These are phyloP conservation scores for Vitis hybrid DNA, from an alignment of 177 flowering plant genomes.

Conservation along the genomic window DNA sequence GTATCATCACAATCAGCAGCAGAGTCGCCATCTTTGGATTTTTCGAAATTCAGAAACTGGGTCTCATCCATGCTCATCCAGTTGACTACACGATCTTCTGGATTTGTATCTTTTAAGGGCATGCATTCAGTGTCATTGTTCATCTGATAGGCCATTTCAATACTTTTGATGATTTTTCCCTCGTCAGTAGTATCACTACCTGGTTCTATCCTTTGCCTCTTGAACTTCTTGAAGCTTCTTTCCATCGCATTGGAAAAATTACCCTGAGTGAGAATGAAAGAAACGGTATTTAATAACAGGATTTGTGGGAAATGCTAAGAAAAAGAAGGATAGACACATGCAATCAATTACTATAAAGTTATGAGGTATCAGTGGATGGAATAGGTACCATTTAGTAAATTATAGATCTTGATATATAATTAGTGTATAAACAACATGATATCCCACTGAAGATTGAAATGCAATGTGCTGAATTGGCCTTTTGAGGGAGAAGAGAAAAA, in stretches of 20 bases:
- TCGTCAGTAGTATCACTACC: conserved; percentile 12
- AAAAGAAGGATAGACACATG: too few species aligned
- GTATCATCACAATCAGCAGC: conserved; percentile 33
- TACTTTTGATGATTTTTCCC: conserved; percentile 4
- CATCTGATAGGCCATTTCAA: conserved; percentile 12
- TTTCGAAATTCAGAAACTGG: conserved; percentile 31
- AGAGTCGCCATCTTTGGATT: conserved; percentile 28
- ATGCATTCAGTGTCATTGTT: conserved; percentile 12
- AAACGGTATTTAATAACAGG: neutral
- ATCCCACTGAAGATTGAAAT: too few species aligned
- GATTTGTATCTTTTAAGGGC: conserved; percentile 5
- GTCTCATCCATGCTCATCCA: conserved; percentile 61
- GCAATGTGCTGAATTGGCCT: too few species aligned
- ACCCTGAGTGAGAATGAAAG: conserved; percentile 22
- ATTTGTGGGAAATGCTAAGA: too few species aligned
- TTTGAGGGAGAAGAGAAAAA: too few species aligned
- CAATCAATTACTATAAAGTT: too few species aligned
- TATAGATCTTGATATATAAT: too few species aligned
- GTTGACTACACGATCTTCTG: conserved; percentile 30
- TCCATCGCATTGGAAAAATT: conserved; percentile 16
- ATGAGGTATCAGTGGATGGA: too few species aligned
- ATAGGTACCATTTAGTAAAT: too few species aligned
- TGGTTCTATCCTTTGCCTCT: conserved; percentile 38
- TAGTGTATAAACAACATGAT: too few species aligned
- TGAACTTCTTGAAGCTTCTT: conserved; percentile 32